A percentile compares a stretch with the other conserved stretches of the same genome.
Conservation (phyloP, 371 early-diverging fungal species). For the Fennellomyces sp. region DNA sequence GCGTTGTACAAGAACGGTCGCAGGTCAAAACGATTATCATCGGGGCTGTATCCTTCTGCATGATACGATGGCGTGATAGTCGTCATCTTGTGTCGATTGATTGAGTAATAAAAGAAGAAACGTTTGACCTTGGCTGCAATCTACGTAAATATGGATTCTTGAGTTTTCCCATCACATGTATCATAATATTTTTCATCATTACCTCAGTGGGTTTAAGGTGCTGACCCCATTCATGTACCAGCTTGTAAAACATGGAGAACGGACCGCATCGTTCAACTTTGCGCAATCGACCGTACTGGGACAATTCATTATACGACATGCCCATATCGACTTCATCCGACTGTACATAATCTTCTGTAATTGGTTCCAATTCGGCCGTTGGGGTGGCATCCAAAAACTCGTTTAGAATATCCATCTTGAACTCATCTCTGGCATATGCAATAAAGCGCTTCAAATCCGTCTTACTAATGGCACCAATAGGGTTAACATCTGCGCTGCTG, state of each 20-base stretch:
- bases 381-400: conserved; percentile 90
- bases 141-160: conserved; percentile 30
- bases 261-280: conserved; percentile 91
- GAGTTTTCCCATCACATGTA: too few relatives aligned
- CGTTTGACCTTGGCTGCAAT: conserved; percentile 91
- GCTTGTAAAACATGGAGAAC: conserved; percentile 86
- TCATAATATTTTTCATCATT: too few relatives aligned
- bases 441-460: conserved; percentile 87
- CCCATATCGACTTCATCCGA: conserved; percentile 97
- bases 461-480: conserved; percentile 96
- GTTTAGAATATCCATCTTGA: conserved; percentile 71
- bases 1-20: conserved; percentile 95
- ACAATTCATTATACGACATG: conserved; percentile 94
- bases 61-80: conserved; percentile 96
- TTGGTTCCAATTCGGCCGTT: conserved; percentile 95
- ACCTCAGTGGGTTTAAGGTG: conserved; percentile 67
- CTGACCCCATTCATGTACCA: conserved; percentile 81
- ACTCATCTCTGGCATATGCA: conserved; percentile 63
- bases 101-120: conserved; percentile 95
- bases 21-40: conserved; percentile 96
- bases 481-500: conserved; percentile 96
- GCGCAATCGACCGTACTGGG: conserved; percentile 89
- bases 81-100: conserved; percentile 98
- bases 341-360: conserved; percentile 77
- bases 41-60: conserved; percentile 93